These are phyloP conservation scores for Pterocarpus santalinus DNA, from an alignment of 306 rosid genomes.

Conservation along the genomic window DNA sequence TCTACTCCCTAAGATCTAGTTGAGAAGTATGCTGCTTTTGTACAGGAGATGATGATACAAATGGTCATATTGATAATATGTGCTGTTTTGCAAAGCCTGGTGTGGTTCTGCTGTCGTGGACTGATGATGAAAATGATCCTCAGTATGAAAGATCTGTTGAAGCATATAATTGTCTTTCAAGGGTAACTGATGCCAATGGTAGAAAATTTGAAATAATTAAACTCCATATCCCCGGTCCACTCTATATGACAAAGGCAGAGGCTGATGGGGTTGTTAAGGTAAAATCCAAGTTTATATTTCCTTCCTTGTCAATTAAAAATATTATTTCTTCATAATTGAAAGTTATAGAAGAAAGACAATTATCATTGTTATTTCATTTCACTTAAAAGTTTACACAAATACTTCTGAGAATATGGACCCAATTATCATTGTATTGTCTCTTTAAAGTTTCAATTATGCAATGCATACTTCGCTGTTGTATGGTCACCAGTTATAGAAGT, in stretches of 20 bases:
- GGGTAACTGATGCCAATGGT: conserved; percentile 76
- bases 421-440: conserved; percentile 4
- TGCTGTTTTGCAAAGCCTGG: conserved; percentile 95
- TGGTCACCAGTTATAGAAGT: conserved; percentile 3
- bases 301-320: background rate
- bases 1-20: conserved; percentile 26
- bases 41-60: conserved; percentile 96
- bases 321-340: conserved; percentile 14
- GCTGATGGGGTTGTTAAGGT: conserved; percentile 77
- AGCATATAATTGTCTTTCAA: conserved; percentile 75
- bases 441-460: background rate
- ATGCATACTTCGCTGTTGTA: background rate
- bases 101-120: conserved; percentile 89
- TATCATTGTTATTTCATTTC: conserved; percentile 9
- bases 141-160: conserved; percentile 81
- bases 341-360: background rate
- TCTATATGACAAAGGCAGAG: conserved; percentile 81
- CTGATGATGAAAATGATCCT: conserved; percentile 81
- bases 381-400: background rate
- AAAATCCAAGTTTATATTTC: conserved; percentile 38
- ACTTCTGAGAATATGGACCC: conserved; percentile 8
- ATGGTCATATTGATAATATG: conserved; percentile 95
- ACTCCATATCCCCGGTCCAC: conserved; percentile 81
- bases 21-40: conserved; percentile 33
- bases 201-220: conserved; percentile 81